Percentiles rank a stretch among this genome's conserved stretches.
Conservation (phyloP, 805 yeast genomes). For the Cyberlindnera japonica region DNA sequence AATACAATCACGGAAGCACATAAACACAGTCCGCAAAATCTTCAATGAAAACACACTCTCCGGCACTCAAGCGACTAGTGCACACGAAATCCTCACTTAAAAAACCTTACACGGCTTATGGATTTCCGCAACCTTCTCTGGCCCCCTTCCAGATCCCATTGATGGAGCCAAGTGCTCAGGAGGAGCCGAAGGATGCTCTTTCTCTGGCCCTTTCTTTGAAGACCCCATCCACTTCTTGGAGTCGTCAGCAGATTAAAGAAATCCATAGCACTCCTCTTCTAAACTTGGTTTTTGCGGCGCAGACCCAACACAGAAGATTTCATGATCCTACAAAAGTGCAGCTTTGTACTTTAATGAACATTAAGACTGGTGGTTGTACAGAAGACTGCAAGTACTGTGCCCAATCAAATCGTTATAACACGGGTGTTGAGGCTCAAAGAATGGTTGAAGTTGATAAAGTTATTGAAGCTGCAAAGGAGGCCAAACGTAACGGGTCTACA, state of each 20-base stretch:
- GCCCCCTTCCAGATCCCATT: background rate
- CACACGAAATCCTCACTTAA: background rate
- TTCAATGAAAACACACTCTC: background rate
- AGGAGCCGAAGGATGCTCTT: slow-evolving; percentile 17
- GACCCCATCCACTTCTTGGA: slow-evolving; percentile 45
- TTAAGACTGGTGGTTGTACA: slow-evolving; percentile 78
- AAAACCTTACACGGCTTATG: slow-evolving; percentile 1
- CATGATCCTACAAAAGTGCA: slow-evolving; percentile 72
- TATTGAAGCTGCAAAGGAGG: slow-evolving; percentile 56
- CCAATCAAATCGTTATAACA: slow-evolving; percentile 63
- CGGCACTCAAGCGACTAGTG: background rate
- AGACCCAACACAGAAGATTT: slow-evolving; percentile 58
- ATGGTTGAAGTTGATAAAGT: slow-evolving; percentile 61
- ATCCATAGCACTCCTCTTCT: slow-evolving; percentile 65
- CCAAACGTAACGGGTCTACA: slow-evolving; percentile 68
- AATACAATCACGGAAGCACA: background rate
- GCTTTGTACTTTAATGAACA: slow-evolving; percentile 68
- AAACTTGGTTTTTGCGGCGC: slow-evolving; percentile 58
- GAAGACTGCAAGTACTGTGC: slow-evolving; percentile 84
- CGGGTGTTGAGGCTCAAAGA: slow-evolving; percentile 70
- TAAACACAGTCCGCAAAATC: background rate
- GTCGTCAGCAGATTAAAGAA: slow-evolving; percentile 52
- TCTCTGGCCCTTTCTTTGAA: slow-evolving; percentile 29
- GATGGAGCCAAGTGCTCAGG: background rate
- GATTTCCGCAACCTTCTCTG: background rate